Evolutionary conservation across 139 green algal genomes (phyloP).

Genomic region (Tetradesmus lagerheimii): DNA sequence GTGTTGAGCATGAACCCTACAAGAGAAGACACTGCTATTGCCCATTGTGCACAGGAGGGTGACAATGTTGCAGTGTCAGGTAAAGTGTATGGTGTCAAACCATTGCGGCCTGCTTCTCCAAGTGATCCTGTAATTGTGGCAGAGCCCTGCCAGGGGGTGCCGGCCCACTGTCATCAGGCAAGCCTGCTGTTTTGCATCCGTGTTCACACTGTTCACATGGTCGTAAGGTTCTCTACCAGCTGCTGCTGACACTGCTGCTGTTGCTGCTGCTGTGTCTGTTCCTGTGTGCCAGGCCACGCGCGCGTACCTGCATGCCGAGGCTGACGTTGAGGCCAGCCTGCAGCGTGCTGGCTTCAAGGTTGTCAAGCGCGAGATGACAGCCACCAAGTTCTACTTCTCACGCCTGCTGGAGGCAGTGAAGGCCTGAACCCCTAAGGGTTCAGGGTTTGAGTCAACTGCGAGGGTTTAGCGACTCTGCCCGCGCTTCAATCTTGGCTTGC

Average conservation of each 20-base stretch:
- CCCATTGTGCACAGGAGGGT: no score
- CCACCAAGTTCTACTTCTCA: conserved; percentile 99
- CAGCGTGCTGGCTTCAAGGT: conserved; percentile 83
- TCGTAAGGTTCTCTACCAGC: not conserved
- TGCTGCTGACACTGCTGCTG: conserved; percentile 6
- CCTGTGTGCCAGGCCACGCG: conserved; percentile 83
- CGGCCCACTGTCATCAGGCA: no score
- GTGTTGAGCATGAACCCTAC: no score
- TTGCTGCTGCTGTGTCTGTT: not conserved
- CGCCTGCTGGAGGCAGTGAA: conserved; percentile 87
- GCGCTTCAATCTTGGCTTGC: no score
- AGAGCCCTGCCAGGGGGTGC: no score
- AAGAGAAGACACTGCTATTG: no score
- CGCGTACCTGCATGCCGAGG: conserved; percentile 97
- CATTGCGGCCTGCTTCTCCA: no score
- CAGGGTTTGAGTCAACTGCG: not conserved
- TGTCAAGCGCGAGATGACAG: conserved; percentile 96
- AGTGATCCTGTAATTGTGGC: no score
- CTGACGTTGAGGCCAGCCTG: conserved; percentile 94
- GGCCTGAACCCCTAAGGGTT: conserved; percentile 33
- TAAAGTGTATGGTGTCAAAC: no score
- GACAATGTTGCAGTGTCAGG: no score
- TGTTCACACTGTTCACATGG: not conserved
- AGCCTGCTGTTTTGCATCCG: not conserved
- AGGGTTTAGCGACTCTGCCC: not conserved